Base-by-base conservation (phyloP, 1,139 yeast species). In the Zygosaccharomyces pseudobailii region DNA sequence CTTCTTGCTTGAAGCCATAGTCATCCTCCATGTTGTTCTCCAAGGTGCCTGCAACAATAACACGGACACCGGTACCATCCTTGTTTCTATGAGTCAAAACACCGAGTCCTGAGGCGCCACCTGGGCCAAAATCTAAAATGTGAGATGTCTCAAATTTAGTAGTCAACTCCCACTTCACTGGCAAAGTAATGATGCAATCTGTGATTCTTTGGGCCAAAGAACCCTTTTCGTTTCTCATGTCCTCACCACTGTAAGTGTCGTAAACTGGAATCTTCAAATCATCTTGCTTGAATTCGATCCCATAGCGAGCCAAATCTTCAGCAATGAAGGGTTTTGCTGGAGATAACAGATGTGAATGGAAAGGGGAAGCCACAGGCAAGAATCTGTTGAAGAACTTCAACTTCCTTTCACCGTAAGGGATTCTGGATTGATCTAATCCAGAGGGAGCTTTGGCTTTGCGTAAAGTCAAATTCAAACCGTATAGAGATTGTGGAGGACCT, bases 401-500 rank as follows among this genome's bases (percentile, higher is more conserved):
- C 71, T 92, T 92, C 74, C 99, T 82, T 76, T 92, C 89, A 57
- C 92, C 83, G 73, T 74, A 78, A 49, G 99, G 99, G 52, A 89
- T 79, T 73, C 98, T 82, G 50, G 96, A 84, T 75, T 92, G 98
- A 65, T 90, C 96, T 62, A 88, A 78, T 45, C 97, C 97, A 46
- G 92, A 75, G 49, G 95, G 87, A 44, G 97, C 97, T 74, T 92
- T 92, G 55, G 89, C 87, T 72, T 88, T 87, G 76, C 98, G 84
- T 67, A 92, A 77, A 51, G 92, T 79, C 65, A 92, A 77, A 71
- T 90, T 90, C 63, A 92, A 80, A 75, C 99, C 99, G 63, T 92
- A 92, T 58, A 92, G 76, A n/a, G 97, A 89, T 75, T 89, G 96
- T 48, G 98, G 97, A 45, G 98, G 98, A 68, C 99, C 99, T 32